Percentiles rank a stretch among this genome's conserved stretches.
phyloP scores from a whole-genome alignment of 1,284 basidiomycete species.

The Boletus smithii region DNA sequence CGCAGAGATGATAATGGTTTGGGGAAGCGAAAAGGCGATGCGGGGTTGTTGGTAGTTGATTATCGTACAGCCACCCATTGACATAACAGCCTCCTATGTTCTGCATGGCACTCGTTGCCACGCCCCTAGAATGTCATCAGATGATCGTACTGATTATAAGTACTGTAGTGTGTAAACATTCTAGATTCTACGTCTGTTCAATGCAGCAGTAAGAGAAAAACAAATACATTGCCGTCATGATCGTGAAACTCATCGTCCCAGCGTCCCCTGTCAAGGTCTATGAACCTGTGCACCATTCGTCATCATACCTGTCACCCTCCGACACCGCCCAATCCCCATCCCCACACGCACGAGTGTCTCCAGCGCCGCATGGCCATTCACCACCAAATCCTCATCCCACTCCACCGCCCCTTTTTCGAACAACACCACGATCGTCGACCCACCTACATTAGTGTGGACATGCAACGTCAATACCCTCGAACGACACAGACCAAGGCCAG shows the following conservation, averaged over 20 bases:
- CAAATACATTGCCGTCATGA: too few relatives aligned
- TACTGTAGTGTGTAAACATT: too few relatives aligned
- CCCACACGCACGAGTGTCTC: constrained; percentile 89
- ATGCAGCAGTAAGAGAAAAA: too few relatives aligned
- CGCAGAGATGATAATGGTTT: constrained; percentile 4
- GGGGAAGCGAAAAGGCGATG: constrained; percentile 3
- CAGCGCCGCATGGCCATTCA: constrained; percentile 77
- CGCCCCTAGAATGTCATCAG: too few relatives aligned
- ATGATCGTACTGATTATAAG: too few relatives aligned
- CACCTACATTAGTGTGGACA: constrained; percentile 47
- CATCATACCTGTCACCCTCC: constrained; percentile 6
- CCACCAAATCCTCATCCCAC: constrained; percentile 90
- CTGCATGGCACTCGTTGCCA: too few relatives aligned
- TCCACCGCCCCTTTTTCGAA: constrained; percentile 79
- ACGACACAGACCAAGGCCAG: not conserved
- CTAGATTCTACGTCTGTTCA: too few relatives aligned
- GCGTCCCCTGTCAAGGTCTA: constrained; percentile 8
- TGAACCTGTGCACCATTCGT: constrained; percentile 13
- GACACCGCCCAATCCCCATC: constrained; percentile 71
- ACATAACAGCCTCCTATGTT: too few relatives aligned
- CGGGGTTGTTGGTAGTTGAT: not conserved
- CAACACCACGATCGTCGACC: constrained; percentile 84
- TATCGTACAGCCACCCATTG: constrained; percentile 5
- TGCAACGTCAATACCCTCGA: not conserved
- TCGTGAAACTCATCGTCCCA: too few relatives aligned